Conservation (phyloP, 495 filamentous ascomycete species). For the Penicillium manginii region DNA sequence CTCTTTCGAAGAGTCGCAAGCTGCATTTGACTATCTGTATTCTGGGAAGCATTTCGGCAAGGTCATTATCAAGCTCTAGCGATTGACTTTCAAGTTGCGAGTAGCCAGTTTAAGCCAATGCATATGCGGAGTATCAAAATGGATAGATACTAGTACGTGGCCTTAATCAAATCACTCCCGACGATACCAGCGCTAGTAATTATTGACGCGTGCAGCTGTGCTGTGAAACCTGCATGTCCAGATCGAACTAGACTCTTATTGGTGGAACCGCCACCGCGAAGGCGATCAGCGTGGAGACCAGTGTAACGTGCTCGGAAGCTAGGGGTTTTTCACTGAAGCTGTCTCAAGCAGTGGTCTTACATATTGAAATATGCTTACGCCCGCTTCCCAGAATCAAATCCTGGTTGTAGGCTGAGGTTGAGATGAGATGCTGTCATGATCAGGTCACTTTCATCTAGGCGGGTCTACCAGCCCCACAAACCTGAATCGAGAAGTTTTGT, state of each 20-base stretch:
- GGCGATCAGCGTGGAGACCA: neutral
- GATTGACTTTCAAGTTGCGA: neutral
- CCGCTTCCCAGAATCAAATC: neutral
- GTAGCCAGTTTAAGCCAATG: neutral
- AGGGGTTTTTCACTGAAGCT: neutral
- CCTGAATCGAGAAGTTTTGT: neutral
- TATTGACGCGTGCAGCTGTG: neutral
- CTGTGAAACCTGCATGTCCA: neutral
- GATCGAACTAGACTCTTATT: neutral
- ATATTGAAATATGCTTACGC: too few relatives aligned
- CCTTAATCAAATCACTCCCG: too few relatives aligned
- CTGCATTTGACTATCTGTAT: conserved; percentile 34
- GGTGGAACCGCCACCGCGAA: neutral
- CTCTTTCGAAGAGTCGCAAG: conserved; percentile 30
- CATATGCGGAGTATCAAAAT: too few relatives aligned
- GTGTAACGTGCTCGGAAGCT: neutral
- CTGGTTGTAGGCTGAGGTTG: neutral
- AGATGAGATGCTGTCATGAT: conserved; percentile 1
- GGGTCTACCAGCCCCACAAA: neutral
- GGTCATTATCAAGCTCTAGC: conserved; percentile 30
- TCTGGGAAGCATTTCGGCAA: conserved; percentile 35
- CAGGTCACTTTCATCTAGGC: neutral
- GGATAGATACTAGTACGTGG: too few relatives aligned
- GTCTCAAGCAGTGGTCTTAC: too few relatives aligned
- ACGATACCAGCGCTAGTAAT: neutral